These are phyloP conservation scores for Sporisorium reilianum DNA, from an alignment of 1,284 basidiomycete species.

Conservation along the genomic window DNA sequence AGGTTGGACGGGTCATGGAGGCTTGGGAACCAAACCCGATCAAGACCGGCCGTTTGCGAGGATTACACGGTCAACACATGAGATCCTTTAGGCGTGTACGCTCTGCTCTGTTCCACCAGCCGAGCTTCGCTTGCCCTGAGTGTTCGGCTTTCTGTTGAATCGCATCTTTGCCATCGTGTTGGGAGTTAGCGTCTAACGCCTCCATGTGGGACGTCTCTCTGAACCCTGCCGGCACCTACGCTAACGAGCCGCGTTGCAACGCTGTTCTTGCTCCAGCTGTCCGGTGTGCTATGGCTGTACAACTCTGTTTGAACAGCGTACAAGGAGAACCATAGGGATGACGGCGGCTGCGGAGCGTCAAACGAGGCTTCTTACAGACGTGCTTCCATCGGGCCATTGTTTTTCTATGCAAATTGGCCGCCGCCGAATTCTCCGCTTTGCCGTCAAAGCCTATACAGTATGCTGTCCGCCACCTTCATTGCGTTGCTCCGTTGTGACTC, in stretches of 20 bases:
- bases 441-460: neutral
- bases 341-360: neutral
- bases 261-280: too few relatives aligned
- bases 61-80: too few relatives aligned
- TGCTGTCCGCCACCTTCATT: neutral
- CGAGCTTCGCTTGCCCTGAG: slow-evolving; percentile 13
- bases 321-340: neutral
- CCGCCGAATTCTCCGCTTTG: neutral
- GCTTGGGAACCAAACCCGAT: neutral
- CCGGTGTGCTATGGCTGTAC: too few relatives aligned
- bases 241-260: neutral
- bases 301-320: too few relatives aligned
- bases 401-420: neutral
- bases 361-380: neutral
- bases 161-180: neutral
- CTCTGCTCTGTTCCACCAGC: neutral
- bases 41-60: neutral
- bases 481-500: neutral
- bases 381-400: neutral
- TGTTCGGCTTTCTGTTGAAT: slow-evolving; percentile 1
- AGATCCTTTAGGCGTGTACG: too few relatives aligned
- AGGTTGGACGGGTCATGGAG: neutral
- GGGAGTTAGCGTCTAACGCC: neutral
- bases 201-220: neutral
- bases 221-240: neutral